phyloP scores from a whole-genome alignment of 345 rosid genomes.

The Litchi chinensis region DNA sequence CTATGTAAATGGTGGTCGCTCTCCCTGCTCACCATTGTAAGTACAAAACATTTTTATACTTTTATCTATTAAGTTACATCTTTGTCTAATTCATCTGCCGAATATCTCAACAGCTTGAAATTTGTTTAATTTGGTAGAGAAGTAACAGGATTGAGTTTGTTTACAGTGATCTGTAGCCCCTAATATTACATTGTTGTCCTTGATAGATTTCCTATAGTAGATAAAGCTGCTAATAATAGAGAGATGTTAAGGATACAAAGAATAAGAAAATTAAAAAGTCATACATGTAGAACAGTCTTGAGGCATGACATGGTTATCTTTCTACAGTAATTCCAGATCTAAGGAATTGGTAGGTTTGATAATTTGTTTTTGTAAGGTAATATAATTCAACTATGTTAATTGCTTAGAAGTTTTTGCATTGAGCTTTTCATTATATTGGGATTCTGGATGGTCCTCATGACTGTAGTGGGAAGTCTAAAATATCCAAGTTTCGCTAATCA shows the following conservation, averaged over 20 bases:
- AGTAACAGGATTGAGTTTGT: background rate
- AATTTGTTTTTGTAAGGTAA: background rate
- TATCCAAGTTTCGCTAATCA: background rate
- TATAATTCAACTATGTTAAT: background rate
- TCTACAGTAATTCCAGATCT: background rate
- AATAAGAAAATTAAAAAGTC: background rate
- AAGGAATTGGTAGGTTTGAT: background rate
- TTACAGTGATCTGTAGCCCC: background rate
- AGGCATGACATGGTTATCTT: background rate
- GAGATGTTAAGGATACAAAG: background rate
- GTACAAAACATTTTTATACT: slow-evolving; percentile 30
- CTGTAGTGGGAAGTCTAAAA: background rate
- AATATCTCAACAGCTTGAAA: background rate
- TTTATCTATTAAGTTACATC: slow-evolving; percentile 17
- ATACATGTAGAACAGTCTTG: background rate
- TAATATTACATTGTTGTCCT: background rate
- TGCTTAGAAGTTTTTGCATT: background rate
- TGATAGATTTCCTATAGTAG: background rate
- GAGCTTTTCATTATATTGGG: background rate
- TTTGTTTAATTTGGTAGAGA: background rate
- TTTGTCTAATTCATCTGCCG: background rate
- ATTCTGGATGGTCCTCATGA: background rate
- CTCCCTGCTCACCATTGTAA: slow-evolving; percentile 91
- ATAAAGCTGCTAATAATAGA: background rate
- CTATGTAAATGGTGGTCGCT: slow-evolving; percentile 79